Percentiles rank a stretch among this genome's conserved stretches.
Evolutionary conservation across 768 basidiomycete genomes (phyloP).

Genomic region (Glaciozyma martinii): DNA sequence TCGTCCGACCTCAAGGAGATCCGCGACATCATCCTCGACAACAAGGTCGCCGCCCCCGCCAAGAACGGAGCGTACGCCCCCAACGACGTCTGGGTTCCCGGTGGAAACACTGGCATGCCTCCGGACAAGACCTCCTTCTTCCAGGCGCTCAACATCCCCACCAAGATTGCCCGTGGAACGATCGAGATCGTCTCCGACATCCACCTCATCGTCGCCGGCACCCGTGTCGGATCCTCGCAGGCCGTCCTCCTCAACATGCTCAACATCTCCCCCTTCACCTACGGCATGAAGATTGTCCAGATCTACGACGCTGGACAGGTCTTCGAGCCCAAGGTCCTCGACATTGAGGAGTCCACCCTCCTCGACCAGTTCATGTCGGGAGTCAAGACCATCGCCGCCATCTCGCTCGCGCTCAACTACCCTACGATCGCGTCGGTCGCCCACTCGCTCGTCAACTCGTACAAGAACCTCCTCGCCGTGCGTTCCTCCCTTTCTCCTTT

Average conservation of each 20-base stretch:
- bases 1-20: constrained; percentile 82
- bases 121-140: constrained; percentile 99
- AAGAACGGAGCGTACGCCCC: constrained; percentile 96
- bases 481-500: constrained; percentile 53
- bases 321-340: constrained; percentile 82
- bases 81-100: constrained; percentile 82
- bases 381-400: constrained; percentile 88
- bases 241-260: constrained; percentile 99
- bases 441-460: constrained; percentile 95
- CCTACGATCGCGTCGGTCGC: constrained; percentile 88
- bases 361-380: constrained; percentile 84
- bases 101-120: constrained; percentile 99
- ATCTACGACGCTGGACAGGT: constrained; percentile 90
- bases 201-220: constrained; percentile 84
- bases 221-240: constrained; percentile 92
- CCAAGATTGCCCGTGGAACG: constrained; percentile 99
- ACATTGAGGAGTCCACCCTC: constrained; percentile 84
- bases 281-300: constrained; percentile 97
- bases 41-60: constrained; percentile 97
- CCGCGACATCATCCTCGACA: constrained; percentile 83
- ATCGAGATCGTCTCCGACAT: constrained; percentile 98
- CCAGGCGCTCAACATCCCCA: constrained; percentile 98
- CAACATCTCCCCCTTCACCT: constrained; percentile 92
- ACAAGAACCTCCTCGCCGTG: constrained; percentile 87
- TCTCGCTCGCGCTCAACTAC: constrained; percentile 92